Conservation (phyloP, 345 rosid genomes). For the Pseudoturritis turrita region DNA sequence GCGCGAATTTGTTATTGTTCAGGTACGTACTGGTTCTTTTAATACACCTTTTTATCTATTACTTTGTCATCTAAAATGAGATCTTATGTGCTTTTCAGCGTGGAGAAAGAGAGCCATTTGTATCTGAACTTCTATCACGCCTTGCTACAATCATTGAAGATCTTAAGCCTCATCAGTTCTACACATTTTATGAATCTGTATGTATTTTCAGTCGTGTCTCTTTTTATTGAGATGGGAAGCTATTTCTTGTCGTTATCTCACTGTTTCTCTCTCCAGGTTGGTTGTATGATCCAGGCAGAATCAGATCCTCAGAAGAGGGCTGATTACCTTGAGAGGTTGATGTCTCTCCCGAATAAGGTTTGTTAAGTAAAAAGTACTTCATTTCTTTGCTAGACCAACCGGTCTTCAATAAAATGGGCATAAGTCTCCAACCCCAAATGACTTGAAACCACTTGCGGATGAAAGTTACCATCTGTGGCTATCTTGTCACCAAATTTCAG, state of each 20-base stretch:
- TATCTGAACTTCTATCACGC: conserved; percentile 86
- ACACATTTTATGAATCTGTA: conserved; percentile 95
- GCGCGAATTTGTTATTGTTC: conserved; percentile 78
- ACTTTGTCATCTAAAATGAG: not conserved
- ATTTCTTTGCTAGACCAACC: no score
- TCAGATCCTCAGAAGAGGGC: conserved; percentile 90
- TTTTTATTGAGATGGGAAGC: not conserved
- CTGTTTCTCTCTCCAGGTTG: conserved; percentile 49
- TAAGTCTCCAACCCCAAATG: no score
- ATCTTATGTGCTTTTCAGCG: conserved; percentile 44
- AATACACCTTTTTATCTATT: not conserved
- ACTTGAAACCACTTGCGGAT: no score
- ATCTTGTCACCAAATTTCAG: no score
- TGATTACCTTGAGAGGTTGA: conserved; percentile 85
- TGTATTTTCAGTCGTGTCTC: conserved; percentile 7
- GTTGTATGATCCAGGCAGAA: conserved; percentile 93
- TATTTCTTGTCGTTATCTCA: not conserved
- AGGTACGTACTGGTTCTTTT: conserved; percentile 45
- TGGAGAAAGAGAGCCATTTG: conserved; percentile 92
- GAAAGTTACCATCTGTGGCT: no score
- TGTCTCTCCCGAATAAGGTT: conserved; percentile 95
- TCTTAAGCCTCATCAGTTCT: conserved; percentile 96
- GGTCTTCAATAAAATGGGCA: no score
- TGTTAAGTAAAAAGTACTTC: not conserved
- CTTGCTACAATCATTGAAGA: conserved; percentile 79